Percentiles rank a stretch among this genome's conserved stretches.
These are phyloP conservation scores for Aspergillus udagawae DNA, from an alignment of 2,329 filamentous ascomycete species.

Conservation along the genomic window DNA sequence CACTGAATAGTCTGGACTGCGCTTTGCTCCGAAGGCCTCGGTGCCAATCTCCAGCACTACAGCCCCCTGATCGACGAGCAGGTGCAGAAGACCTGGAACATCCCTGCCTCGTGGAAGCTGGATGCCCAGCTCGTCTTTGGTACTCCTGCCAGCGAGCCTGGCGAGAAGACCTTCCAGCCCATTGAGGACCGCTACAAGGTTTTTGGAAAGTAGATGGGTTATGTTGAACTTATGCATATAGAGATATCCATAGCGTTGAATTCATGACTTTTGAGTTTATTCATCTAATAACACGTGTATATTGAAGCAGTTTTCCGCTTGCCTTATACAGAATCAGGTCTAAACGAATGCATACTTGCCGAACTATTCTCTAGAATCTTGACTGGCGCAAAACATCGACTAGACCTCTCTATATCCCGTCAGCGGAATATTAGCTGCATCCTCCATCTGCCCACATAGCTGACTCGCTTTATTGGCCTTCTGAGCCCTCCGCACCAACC, in stretches of 20 bases:
- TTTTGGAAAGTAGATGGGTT: constrained; percentile 26
- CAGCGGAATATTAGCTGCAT: constrained; percentile 14
- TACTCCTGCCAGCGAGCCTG: constrained; percentile 18
- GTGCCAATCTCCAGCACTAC: constrained; percentile 89
- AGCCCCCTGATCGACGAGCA: constrained; percentile 76
- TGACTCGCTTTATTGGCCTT: constrained; percentile 10
- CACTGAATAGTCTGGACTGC: constrained; percentile 61
- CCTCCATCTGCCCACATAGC: constrained; percentile 5
- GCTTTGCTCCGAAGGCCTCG: constrained; percentile 76
- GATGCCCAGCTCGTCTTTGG: constrained; percentile 83
- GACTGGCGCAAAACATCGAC: no score
- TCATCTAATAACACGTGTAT: no score
- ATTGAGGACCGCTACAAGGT: constrained; percentile 34
- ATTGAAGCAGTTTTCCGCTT: no score
- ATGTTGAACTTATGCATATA: not conserved
- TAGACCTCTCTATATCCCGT: constrained; percentile 4
- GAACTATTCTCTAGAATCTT: no score
- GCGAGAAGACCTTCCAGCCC: constrained; percentile 27
- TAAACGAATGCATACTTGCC: no score
- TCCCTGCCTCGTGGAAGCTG: constrained; percentile 70
- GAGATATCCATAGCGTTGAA: not conserved
- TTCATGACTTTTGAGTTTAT: not conserved
- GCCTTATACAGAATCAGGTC: not conserved
- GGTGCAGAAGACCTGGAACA: constrained; percentile 63
- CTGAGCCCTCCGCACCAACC: constrained; percentile 12